A percentile compares a stretch with the other conserved stretches of the same genome.
Evolutionary conservation across 441 rosid genomes (phyloP).

Genomic region (Iberis amara): DNA sequence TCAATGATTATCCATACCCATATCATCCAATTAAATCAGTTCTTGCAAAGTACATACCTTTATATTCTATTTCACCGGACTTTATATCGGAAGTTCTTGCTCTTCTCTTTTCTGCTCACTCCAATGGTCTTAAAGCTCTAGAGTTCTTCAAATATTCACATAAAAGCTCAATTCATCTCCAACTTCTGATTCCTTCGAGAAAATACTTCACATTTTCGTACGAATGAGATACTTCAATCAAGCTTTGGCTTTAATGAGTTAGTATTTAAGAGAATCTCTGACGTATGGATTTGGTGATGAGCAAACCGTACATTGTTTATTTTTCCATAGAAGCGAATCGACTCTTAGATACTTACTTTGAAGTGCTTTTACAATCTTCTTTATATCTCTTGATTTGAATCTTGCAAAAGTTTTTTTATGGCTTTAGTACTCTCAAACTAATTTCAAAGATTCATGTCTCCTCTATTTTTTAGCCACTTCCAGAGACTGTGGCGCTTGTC

Average conservation of each 20-base stretch:
- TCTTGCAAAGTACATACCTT: conserved; percentile 38
- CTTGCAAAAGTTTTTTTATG: too few species aligned
- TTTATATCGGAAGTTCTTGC: conserved; percentile 72
- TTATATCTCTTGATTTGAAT: conserved; percentile 48
- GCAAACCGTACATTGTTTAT: too few species aligned
- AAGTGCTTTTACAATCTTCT: too few species aligned
- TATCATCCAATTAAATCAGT: conserved; percentile 43
- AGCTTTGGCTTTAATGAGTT: conserved; percentile 80
- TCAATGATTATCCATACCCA: conserved; percentile 73
- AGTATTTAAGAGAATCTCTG: too few species aligned
- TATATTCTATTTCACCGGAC: conserved; percentile 32
- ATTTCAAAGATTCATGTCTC: not conserved
- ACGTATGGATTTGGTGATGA: too few species aligned
- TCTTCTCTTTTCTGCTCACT: conserved; percentile 73
- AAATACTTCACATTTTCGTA: conserved; percentile 67
- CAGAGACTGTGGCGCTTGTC: conserved; percentile 81
- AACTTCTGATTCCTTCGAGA: conserved; percentile 59
- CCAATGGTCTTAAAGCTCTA: conserved; percentile 81
- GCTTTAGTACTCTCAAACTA: too few species aligned
- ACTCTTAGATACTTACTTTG: too few species aligned
- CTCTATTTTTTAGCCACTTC: conserved; percentile 60
- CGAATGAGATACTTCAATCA: conserved; percentile 78
- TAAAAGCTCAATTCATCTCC: conserved; percentile 41
- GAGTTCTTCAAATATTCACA: conserved; percentile 62
- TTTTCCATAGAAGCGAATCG: too few species aligned